A percentile compares a stretch with the other conserved stretches of the same genome.
Conservation (phyloP, 345 rosid species). For the Melaleuca quinquenervia region DNA sequence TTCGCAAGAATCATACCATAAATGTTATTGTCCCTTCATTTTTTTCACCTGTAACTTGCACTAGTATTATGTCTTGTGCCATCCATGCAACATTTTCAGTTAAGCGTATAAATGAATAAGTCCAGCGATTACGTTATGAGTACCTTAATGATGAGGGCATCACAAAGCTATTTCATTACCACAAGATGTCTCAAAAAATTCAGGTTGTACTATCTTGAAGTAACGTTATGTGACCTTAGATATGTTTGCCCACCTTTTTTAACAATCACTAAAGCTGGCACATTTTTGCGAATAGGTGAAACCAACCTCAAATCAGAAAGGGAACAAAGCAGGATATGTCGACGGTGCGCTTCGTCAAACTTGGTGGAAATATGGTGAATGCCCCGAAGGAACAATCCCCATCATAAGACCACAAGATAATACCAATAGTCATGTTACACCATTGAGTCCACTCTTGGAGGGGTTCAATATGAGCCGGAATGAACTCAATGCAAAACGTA, state of each 20-base stretch:
- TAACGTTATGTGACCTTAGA: background rate
- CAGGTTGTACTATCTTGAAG: background rate
- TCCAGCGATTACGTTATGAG: too few species aligned
- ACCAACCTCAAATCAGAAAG: background rate
- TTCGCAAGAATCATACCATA: constrained; percentile 6
- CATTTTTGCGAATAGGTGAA: background rate
- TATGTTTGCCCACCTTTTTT: background rate
- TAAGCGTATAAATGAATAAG: too few species aligned
- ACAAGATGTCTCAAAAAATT: background rate
- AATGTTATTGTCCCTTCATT: background rate
- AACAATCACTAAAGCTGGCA: background rate
- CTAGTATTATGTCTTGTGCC: background rate
- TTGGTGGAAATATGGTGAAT: background rate
- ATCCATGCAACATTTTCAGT: background rate
- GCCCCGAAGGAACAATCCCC: background rate
- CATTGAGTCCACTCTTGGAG: background rate
- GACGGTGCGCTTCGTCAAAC: background rate
- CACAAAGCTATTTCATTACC: background rate
- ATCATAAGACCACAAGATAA: background rate
- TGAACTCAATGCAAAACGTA: background rate
- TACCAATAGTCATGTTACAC: background rate
- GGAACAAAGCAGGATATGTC: background rate
- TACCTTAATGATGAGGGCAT: background rate
- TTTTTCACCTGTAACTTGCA: background rate
- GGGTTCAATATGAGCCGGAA: background rate